Percentiles rank a stretch among this genome's conserved stretches.
phyloP scores from a whole-genome alignment of 2,329 filamentous ascomycete species.

The Karstenula rhodostoma region DNA sequence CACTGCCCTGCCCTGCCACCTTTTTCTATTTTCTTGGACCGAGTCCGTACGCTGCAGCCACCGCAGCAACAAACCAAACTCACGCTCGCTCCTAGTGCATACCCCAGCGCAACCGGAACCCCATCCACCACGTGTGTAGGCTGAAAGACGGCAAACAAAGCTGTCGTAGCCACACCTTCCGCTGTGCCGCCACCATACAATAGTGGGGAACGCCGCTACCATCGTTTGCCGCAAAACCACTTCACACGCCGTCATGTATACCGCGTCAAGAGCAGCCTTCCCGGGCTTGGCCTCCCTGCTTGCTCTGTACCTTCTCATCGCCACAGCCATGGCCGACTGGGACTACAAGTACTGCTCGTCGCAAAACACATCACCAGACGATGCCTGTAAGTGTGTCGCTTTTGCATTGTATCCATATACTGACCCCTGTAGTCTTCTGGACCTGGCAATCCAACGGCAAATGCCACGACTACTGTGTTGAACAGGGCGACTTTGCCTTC shows the following conservation, averaged over 20 bases:
- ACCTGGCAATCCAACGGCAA: constrained; percentile 71
- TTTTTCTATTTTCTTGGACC: neutral
- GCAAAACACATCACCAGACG: constrained; percentile 51
- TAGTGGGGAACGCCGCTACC: constrained; percentile 16
- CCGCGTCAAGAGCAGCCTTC: constrained; percentile 16
- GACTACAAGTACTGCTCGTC: constrained; percentile 54
- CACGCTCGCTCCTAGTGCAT: neutral
- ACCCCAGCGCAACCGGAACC: neutral
- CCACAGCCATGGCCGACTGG: constrained; percentile 26
- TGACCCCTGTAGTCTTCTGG: constrained; percentile 34
- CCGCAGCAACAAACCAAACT: neutral
- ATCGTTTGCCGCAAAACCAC: constrained; percentile 6
- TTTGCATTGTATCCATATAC: neutral
- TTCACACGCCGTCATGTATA: constrained; percentile 26
- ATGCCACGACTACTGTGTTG: constrained; percentile 68
- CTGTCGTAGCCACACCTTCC: constrained; percentile 6
- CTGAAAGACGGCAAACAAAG: constrained; percentile 1
- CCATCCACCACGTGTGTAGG: neutral
- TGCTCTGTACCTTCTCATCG: constrained; percentile 25
- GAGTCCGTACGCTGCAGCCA: neutral
- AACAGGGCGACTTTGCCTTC: constrained; percentile 64
- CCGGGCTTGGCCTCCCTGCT: constrained; percentile 31
- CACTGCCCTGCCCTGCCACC: neutral
- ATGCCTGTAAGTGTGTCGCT: constrained; percentile 42
- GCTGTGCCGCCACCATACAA: constrained; percentile 14